Evolutionary conservation across 805 yeast species (phyloP).

Genomic region (Barnettozyma vustinii): DNA sequence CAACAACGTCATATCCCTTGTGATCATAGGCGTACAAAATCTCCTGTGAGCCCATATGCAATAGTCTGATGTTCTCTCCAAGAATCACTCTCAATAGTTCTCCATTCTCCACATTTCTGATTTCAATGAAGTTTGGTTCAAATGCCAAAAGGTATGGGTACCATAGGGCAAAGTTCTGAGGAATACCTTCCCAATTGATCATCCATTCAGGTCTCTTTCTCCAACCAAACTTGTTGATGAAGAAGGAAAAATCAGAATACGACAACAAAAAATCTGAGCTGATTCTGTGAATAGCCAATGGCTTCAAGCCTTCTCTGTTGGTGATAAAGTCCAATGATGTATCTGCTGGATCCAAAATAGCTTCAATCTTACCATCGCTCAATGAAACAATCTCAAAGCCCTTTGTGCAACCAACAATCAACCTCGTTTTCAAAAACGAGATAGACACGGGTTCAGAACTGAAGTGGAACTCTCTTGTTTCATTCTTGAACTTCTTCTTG

Average conservation of each 20-base stretch:
- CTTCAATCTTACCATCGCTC: conserved; percentile 79
- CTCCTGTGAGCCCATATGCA: conserved; percentile 89
- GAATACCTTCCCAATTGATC: conserved; percentile 94
- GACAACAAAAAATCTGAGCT: conserved; percentile 84
- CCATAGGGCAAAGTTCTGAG: conserved; percentile 87
- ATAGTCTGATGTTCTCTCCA: conserved; percentile 85
- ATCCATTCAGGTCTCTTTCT: conserved; percentile 90
- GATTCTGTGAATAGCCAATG: conserved; percentile 85
- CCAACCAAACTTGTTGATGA: conserved; percentile 95
- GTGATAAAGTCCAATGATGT: conserved; percentile 93
- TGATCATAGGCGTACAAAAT: conserved; percentile 90
- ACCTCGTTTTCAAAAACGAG: conserved; percentile 79
- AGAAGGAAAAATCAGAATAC: conserved; percentile 90
- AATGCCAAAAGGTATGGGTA: conserved; percentile 91
- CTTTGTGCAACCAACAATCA: conserved; percentile 93
- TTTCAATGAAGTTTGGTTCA: conserved; percentile 86
- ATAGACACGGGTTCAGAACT: conserved; percentile 88
- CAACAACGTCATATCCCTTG: conserved; percentile 86
- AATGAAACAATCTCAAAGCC: conserved; percentile 94
- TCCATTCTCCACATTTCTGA: conserved; percentile 84
- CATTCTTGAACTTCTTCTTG: conserved; percentile 66
- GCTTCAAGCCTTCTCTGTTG: conserved; percentile 75
- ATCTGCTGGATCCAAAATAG: conserved; percentile 95
- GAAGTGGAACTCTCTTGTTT: conserved; percentile 70
- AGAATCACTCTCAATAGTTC: conserved; percentile 81